These are phyloP conservation scores for Thozetella sp. DNA, from an alignment of 495 filamentous ascomycete genomes.

Conservation along the genomic window DNA sequence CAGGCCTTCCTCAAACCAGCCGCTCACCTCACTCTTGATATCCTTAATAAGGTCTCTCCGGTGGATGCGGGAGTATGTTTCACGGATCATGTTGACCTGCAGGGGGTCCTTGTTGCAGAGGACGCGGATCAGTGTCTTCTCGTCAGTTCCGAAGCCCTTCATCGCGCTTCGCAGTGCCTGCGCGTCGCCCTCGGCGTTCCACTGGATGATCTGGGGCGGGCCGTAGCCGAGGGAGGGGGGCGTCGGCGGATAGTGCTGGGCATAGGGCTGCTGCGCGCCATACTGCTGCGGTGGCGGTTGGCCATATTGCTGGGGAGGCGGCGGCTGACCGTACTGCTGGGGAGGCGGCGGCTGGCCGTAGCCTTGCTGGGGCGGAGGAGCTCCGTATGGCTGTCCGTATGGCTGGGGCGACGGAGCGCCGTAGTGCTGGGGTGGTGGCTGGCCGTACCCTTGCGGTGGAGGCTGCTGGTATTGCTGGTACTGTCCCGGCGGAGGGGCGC, in stretches of 20 bases:
- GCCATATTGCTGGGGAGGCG: constrained; percentile 41
- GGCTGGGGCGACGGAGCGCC: constrained; percentile 16
- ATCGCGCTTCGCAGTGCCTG: constrained; percentile 76
- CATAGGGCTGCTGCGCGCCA: constrained; percentile 19
- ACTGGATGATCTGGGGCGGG: constrained; percentile 61
- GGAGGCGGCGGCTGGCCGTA: constrained; percentile 20
- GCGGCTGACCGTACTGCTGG: constrained; percentile 29
- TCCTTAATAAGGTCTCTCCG: constrained; percentile 71
- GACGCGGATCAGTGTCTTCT: constrained; percentile 67
- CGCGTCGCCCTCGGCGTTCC: constrained; percentile 66
- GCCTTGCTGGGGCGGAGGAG: constrained; percentile 33
- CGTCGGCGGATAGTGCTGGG: constrained; percentile 44
- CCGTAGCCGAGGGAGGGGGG: constrained; percentile 64
- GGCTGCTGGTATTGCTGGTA: constrained; percentile 18
- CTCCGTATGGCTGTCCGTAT: constrained; percentile 29
- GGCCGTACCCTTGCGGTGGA: constrained; percentile 23
- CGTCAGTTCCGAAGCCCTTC: constrained; percentile 92
- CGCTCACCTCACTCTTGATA: constrained; percentile 73
- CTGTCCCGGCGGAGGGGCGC: constrained; percentile 10
- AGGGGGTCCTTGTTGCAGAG: constrained; percentile 71
- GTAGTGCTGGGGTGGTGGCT: constrained; percentile 22
- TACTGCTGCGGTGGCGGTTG: constrained; percentile 38
- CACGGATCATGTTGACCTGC: constrained; percentile 69
- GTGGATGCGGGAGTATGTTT: constrained; percentile 63
- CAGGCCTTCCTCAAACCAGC: constrained; percentile 71